phyloP scores from a whole-genome alignment of 192 early-diverging fungal genomes.

The Entomortierella chlamydospora region DNA sequence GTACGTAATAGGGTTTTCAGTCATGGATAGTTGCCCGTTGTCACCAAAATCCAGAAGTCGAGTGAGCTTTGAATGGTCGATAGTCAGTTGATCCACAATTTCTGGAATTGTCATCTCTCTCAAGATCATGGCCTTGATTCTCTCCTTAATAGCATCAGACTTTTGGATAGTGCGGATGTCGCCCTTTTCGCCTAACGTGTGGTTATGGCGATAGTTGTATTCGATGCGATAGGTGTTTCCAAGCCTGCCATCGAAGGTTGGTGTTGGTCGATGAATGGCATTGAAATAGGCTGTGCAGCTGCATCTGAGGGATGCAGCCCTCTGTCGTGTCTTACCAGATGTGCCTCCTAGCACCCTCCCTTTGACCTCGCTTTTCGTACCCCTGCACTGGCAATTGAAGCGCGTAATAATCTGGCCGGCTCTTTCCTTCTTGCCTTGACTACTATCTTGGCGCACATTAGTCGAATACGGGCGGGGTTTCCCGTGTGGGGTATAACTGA shows the following conservation, averaged over 20 bases:
- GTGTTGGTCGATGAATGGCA: constrained; percentile 8
- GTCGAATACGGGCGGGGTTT: background rate
- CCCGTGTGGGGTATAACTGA: background rate
- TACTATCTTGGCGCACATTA: background rate
- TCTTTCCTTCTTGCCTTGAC: background rate
- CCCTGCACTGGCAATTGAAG: background rate
- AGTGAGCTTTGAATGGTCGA: constrained; percentile 21
- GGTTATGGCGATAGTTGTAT: constrained; percentile 5
- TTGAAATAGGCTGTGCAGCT: constrained; percentile 11
- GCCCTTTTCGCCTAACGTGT: constrained; percentile 1
- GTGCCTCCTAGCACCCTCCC: no score
- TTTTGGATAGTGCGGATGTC: constrained; percentile 13
- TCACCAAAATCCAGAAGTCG: constrained; percentile 2
- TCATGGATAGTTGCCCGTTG: constrained; percentile 3
- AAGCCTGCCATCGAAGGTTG: background rate
- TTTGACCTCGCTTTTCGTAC: no score
- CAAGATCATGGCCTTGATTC: constrained; percentile 15
- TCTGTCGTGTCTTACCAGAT: no score
- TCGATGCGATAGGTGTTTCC: constrained; percentile 17
- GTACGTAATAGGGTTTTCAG: constrained; percentile 21
- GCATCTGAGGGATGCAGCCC: no score
- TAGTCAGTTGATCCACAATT: constrained; percentile 17
- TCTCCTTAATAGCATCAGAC: constrained; percentile 14
- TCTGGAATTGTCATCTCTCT: background rate
- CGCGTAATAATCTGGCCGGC: background rate